Conservation (phyloP, 306 rosid genomes). For the Quercus robur region DNA sequence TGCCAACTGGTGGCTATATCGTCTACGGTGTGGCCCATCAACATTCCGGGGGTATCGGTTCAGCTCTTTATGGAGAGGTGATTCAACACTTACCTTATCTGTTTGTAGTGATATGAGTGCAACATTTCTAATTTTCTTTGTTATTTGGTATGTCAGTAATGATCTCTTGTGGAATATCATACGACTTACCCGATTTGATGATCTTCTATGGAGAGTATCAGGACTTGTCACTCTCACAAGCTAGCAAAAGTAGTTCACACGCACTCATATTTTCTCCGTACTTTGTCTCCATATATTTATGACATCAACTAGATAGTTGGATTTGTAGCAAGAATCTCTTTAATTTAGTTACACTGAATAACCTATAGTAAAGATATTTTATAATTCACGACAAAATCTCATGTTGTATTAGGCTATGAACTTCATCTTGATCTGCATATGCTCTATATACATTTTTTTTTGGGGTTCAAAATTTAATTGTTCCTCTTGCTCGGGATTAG, state of each 20-base stretch:
- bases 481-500: no score
- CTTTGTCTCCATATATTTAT: background rate
- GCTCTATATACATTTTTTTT: background rate
- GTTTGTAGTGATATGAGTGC: background rate
- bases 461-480: no score
- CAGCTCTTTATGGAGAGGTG: constrained; percentile 71
- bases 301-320: background rate
- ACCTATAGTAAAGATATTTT: background rate
- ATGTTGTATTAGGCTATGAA: background rate
- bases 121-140: no score
- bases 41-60: constrained; percentile 64
- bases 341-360: background rate
- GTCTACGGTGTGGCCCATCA: constrained; percentile 82
- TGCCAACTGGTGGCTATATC: constrained; percentile 54
- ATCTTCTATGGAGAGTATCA: background rate
- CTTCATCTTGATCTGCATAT: background rate
- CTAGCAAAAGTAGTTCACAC: no score
- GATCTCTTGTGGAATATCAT: background rate
- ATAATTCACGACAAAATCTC: background rate
- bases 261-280: no score
- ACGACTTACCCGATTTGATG: background rate
- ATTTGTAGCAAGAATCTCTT: background rate
- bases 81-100: background rate
- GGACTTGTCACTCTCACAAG: background rate
- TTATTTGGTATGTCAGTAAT: no score